A percentile compares a stretch with the other conserved stretches of the same genome.
Conservation (phyloP, 1,139 yeast genomes). For the Saccharomyces hybrid region DNA sequence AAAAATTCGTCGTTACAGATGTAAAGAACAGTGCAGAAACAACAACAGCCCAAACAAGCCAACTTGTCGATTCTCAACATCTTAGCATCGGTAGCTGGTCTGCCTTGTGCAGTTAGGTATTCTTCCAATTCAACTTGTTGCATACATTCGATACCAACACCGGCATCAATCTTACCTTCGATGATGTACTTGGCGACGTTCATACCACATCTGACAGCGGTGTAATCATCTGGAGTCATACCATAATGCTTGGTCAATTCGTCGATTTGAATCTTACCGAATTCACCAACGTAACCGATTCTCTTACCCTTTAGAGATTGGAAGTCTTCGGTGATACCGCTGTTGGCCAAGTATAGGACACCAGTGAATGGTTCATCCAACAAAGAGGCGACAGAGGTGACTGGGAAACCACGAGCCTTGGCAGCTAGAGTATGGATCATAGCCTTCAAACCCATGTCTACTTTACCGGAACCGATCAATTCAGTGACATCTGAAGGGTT, state of each 20-base stretch:
- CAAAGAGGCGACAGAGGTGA: slow-evolving; percentile 48
- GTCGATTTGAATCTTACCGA: slow-evolving; percentile 52
- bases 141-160: slow-evolving; percentile 52
- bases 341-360: slow-evolving; percentile 44
- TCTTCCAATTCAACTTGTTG: slow-evolving; percentile 54
- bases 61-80: slow-evolving; percentile 51
- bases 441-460: slow-evolving; percentile 54
- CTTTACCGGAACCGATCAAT: slow-evolving; percentile 49
- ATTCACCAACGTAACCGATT: slow-evolving; percentile 54
- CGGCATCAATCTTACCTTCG: slow-evolving; percentile 51
- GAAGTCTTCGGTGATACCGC: slow-evolving; percentile 47
- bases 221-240: slow-evolving; percentile 48
- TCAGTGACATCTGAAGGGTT: slow-evolving; percentile 56
- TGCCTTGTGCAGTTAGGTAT: slow-evolving; percentile 40
- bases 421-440: slow-evolving; percentile 58
- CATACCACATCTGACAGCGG: slow-evolving; percentile 58
- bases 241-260: slow-evolving; percentile 50
- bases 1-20: slow-evolving; percentile 47
- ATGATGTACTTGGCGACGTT: slow-evolving; percentile 50
- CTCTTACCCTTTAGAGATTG: slow-evolving; percentile 45
- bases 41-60: slow-evolving; percentile 54
- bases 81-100: slow-evolving; percentile 42
- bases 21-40: slow-evolving; percentile 52
- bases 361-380: slow-evolving; percentile 56
- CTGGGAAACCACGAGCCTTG: slow-evolving; percentile 52